A percentile compares a stretch with the other conserved stretches of the same genome.
Evolutionary conservation across 805 yeast genomes (phyloP).

Genomic region (Metschnikowia kunwiensis): DNA sequence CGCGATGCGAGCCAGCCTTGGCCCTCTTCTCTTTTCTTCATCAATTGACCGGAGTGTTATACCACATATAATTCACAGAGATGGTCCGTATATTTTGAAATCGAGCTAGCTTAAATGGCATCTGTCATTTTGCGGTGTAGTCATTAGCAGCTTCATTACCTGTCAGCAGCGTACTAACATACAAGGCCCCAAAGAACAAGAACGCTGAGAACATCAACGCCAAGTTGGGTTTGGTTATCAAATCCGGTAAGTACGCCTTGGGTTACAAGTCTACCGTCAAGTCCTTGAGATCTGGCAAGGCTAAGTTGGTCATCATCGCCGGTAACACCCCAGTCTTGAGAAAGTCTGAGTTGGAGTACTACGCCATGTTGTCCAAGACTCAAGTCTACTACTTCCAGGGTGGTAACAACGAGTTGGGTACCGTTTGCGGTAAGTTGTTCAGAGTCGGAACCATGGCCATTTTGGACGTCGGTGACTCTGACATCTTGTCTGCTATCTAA

Average conservation of each 20-base stretch:
- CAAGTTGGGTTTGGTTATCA: conserved; percentile 95
- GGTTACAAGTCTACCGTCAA: conserved; percentile 99
- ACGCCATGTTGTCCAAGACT: conserved; percentile 99
- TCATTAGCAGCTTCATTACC: neutral
- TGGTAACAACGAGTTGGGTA: conserved; percentile 99
- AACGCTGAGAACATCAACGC: conserved; percentile 95
- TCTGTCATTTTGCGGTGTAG: neutral
- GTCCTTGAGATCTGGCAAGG: conserved; percentile 98
- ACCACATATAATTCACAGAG: conserved; percentile 58
- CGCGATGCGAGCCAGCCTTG: conserved; percentile 3
- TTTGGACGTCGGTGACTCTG: conserved; percentile 99
- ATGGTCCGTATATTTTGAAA: conserved; percentile 74
- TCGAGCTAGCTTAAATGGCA: conserved; percentile 3
- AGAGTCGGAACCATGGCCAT: conserved; percentile 97
- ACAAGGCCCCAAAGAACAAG: conserved; percentile 91
- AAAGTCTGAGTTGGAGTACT: conserved; percentile 99
- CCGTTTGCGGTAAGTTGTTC: conserved; percentile 99
- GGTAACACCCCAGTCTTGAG: conserved; percentile 99
- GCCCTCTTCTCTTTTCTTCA: conserved; percentile 7
- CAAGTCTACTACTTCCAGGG: conserved; percentile 98
- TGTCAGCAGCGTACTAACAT: conserved; percentile 39
- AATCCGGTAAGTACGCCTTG: conserved; percentile 99
- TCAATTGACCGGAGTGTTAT: conserved; percentile 89
- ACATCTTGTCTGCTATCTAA: conserved; percentile 73
- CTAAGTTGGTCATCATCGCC: conserved; percentile 96